Base-by-base conservation (phyloP, 768 basidiomycete genomes). In the Tricholomella constricta region DNA sequence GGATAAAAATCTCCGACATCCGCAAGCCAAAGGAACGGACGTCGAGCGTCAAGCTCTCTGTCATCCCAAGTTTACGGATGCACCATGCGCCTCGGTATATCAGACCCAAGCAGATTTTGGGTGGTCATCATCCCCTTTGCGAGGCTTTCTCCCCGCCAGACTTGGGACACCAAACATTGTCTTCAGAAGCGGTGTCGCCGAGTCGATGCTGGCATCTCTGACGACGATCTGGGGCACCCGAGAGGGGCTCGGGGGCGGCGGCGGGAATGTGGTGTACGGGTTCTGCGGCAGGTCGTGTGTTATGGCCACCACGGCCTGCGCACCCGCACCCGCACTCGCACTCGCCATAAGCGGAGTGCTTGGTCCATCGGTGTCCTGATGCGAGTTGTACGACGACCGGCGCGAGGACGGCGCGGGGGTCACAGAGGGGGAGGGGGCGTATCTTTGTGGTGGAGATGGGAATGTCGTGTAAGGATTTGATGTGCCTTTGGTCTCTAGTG, bases 251-350 rank as follows among this genome's bases (percentile, higher is more conserved):
- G 50, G 50, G 2, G 38, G 38, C 15, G 50, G 50, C 11, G 31
- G 29, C 3, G 50, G 50, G 25, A 51, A 51, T 3, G 42, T 51
- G 8, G 50, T 51, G 17, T 51, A 51, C 3, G 22, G 29, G 15
- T 51, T 51, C n/a, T 51, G 50, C 4, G 19, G 32, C 1, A 51
- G 5, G 3, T 51, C 20, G 14, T 10, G 15, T 9, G 40, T 6
- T 22, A 50, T 37, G 2, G 48, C 8, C 3, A 40, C 29, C 14
- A 17, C 48, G 2, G 20, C 8, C n/a, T n/a, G n/a, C n/a, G n/a
- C n/a, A n/a, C n/a, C n/a, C n/a, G n/a, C n/a, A n/a, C n/a, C n/a
- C n/a, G n/a, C n/a, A n/a, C n/a, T n/a, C n/a, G n/a, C n/a, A n/a
- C n/a, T n/a, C n/a, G n/a, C n/a, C n/a, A n/a, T n/a, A n/a, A n/a